Conservation (phyloP, 306 rosid species). For the Vicia villosa region DNA sequence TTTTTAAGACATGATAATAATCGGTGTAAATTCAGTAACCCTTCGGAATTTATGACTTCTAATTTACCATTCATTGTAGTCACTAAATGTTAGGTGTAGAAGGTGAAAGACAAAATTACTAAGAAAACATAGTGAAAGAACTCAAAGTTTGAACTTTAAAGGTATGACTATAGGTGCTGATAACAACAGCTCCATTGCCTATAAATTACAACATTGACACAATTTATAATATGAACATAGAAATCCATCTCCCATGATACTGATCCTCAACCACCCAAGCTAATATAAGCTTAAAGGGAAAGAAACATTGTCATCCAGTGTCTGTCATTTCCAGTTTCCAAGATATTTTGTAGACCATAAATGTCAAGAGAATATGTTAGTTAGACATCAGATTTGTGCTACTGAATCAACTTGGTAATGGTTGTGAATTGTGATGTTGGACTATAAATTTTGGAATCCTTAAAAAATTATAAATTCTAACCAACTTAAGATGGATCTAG, state of each 20-base stretch:
- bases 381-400: neutral
- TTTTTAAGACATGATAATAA: conserved; percentile 23
- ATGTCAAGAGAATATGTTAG: neutral
- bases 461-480: neutral
- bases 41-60: neutral
- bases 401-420: neutral
- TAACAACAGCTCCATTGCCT: neutral
- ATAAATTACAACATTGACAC: neutral
- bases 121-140: conserved; percentile 4
- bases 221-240: conserved; percentile 2
- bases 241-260: conserved; percentile 13
- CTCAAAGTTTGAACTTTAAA: neutral
- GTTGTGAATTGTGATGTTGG: neutral
- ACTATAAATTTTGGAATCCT: neutral
- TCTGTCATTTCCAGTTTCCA: conserved; percentile 5
- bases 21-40: conserved; percentile 7
- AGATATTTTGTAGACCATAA: neutral
- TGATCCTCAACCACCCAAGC: neutral
- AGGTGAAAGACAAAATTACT: neutral
- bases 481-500: neutral
- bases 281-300: neutral
- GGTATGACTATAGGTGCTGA: neutral
- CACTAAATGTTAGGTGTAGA: neutral
- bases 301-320: conserved; percentile 10
- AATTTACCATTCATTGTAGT: conserved; percentile 25